phyloP scores from a whole-genome alignment of 2,329 filamentous ascomycete species.

The Seiridium unicorne region DNA sequence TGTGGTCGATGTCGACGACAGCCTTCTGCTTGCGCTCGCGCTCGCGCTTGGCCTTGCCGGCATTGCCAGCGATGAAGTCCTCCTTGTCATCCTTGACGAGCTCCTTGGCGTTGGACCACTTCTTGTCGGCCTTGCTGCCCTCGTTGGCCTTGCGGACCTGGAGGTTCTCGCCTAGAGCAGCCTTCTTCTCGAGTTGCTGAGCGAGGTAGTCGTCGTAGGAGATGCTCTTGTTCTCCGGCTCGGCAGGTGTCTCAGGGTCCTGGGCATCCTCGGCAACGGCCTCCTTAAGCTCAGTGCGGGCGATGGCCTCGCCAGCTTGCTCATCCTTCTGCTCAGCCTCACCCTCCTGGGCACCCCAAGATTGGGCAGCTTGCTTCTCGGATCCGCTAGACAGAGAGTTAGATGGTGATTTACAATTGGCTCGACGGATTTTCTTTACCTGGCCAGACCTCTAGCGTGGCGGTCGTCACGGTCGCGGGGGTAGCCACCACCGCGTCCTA shows the following conservation, averaged over 20 bases:
- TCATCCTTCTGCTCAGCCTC: constrained; percentile 86
- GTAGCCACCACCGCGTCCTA: constrained; percentile 53
- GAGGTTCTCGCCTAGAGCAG: constrained; percentile 60
- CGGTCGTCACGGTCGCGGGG: constrained; percentile 56
- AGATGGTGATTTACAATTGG: constrained; percentile 11
- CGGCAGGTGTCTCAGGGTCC: constrained; percentile 43
- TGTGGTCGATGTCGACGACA: constrained; percentile 83
- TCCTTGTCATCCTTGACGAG: constrained; percentile 66
- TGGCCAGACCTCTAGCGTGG: constrained; percentile 45
- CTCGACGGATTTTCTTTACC: constrained; percentile 33
- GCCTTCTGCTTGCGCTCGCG: constrained; percentile 92
- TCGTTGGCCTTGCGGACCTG: constrained; percentile 90
- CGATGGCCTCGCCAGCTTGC: constrained; percentile 86
- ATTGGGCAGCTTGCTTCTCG: constrained; percentile 84
- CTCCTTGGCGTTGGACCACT: constrained; percentile 84
- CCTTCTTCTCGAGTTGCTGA: constrained; percentile 70
- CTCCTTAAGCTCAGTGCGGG: constrained; percentile 79
- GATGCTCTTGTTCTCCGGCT: constrained; percentile 83
- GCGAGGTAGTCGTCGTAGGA: constrained; percentile 88
- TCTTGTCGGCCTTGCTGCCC: constrained; percentile 82
- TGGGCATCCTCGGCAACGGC: constrained; percentile 47
- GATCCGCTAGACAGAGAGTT: constrained; percentile 54
- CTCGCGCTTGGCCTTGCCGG: constrained; percentile 79
- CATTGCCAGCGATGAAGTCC: constrained; percentile 72
- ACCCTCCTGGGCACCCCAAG: constrained; percentile 84